These are phyloP conservation scores for Aphanomyces invadans DNA, from an alignment of 352 stramenopile species.

Conservation along the genomic window DNA sequence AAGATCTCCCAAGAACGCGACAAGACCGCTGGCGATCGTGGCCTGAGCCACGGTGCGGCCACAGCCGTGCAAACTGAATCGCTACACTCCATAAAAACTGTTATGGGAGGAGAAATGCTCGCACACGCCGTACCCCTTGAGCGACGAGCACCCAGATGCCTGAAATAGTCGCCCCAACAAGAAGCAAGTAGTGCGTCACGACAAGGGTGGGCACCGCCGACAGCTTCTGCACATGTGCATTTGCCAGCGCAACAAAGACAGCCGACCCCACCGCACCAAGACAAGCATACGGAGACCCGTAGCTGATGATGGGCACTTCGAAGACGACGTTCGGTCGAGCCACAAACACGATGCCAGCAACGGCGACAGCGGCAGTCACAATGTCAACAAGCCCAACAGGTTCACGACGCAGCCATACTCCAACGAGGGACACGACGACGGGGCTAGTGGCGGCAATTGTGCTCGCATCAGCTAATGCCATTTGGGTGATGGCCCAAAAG, in stretches of 20 bases:
- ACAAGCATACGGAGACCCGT: slow-evolving; percentile 30
- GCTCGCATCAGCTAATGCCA: neutral
- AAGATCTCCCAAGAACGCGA: slow-evolving; percentile 34
- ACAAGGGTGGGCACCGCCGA: slow-evolving; percentile 45
- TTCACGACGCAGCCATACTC: slow-evolving; percentile 27
- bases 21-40: slow-evolving; percentile 28
- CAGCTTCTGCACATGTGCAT: slow-evolving; percentile 57
- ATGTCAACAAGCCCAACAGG: slow-evolving; percentile 33
- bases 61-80: neutral
- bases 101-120: neutral
- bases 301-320: neutral
- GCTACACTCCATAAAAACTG: neutral
- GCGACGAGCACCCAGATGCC: slow-evolving; percentile 46
- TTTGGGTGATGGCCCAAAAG: slow-evolving; percentile 10
- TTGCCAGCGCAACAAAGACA: slow-evolving; percentile 52
- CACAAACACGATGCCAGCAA: slow-evolving; percentile 40
- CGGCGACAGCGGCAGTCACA: slow-evolving; percentile 34
- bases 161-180: slow-evolving; percentile 44
- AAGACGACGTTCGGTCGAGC: slow-evolving; percentile 45
- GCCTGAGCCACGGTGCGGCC: neutral
- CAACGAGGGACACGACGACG: slow-evolving; percentile 47
- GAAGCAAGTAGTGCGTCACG: slow-evolving; percentile 76
- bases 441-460: slow-evolving; percentile 30
- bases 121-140: slow-evolving; percentile 18
- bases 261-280: slow-evolving; percentile 30